Evolutionary conservation across 2,329 filamentous ascomycete genomes (phyloP).

Genomic region (Parastagonospora nodorum): DNA sequence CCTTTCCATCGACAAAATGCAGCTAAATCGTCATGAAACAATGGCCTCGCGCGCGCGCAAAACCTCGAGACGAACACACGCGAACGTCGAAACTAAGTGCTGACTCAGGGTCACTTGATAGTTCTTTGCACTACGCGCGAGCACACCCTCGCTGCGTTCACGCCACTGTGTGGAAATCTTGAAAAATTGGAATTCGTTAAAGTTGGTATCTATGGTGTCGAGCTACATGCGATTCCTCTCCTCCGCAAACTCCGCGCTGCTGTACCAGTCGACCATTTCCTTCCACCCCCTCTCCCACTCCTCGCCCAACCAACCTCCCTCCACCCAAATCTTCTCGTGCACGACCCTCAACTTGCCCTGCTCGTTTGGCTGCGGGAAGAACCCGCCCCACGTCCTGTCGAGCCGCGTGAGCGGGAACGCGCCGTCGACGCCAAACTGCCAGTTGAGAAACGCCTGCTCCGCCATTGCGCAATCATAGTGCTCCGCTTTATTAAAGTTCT

Average conservation of each 20-base stretch:
- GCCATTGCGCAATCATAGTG: slow-evolving; percentile 38
- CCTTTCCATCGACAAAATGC: too few species aligned
- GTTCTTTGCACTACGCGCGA: too few species aligned
- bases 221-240: slow-evolving; percentile 3
- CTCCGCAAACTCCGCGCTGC: slow-evolving; percentile 22
- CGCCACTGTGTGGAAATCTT: too few species aligned
- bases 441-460: slow-evolving; percentile 43
- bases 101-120: too few species aligned
- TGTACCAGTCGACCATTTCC: slow-evolving; percentile 34
- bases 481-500: slow-evolving; percentile 39
- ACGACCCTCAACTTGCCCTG: slow-evolving; percentile 37
- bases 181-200: too few species aligned
- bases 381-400: slow-evolving; percentile 35
- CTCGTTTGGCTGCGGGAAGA: slow-evolving; percentile 30
- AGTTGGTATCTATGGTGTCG: too few species aligned
- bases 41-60: too few species aligned
- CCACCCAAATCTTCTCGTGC: slow-evolving; percentile 43
- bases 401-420: slow-evolving; percentile 34
- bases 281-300: slow-evolving; percentile 34
- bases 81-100: too few species aligned
- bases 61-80: too few species aligned
- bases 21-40: too few species aligned
- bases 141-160: too few species aligned
- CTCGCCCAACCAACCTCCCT: slow-evolving; percentile 23
- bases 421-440: slow-evolving; percentile 35